A percentile compares a stretch with the other conserved stretches of the same genome.
These are phyloP conservation scores for Gnetum montanum DNA, from an alignment of 75 land plant genomes.

Conservation along the genomic window DNA sequence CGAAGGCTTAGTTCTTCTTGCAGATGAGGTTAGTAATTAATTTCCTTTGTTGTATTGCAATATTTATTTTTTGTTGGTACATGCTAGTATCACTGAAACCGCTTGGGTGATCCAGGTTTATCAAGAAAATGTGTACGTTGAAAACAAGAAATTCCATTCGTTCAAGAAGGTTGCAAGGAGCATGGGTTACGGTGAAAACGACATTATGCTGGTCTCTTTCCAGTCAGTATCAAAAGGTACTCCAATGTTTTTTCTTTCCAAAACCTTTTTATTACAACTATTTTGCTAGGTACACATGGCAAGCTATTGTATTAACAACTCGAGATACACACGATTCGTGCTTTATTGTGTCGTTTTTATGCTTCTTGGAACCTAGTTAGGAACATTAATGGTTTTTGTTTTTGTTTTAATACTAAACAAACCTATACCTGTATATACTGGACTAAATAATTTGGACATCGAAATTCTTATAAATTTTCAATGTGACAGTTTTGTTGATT, in stretches of 20 bases:
- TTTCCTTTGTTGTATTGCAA: not conserved
- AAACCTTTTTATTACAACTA: no score
- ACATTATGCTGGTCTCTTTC: slow-evolving; percentile 70
- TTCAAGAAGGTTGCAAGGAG: slow-evolving; percentile 90
- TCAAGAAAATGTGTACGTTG: slow-evolving; percentile 90
- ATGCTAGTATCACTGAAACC: not conserved
- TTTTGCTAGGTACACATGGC: no score
- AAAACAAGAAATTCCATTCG: slow-evolving; percentile 83
- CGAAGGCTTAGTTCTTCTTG: slow-evolving; percentile 85
- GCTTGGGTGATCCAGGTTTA: slow-evolving; percentile 59
- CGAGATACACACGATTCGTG: no score
- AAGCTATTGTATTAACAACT: no score
- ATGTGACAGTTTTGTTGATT: no score
- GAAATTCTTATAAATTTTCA: no score
- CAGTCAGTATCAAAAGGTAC: slow-evolving; percentile 97
- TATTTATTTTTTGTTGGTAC: not conserved
- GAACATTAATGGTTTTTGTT: no score
- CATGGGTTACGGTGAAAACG: slow-evolving; percentile 84
- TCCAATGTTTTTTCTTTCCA: not conserved
- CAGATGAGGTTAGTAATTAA: slow-evolving; percentile 99
- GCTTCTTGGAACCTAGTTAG: no score
- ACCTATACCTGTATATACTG: no score
- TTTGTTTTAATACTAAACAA: no score
- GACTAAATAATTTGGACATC: no score
- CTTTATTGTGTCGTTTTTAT: no score